Evolutionary conservation across 1,284 basidiomycete species (phyloP).

Genomic region (Pseudomicrostroma phylloplanum): DNA sequence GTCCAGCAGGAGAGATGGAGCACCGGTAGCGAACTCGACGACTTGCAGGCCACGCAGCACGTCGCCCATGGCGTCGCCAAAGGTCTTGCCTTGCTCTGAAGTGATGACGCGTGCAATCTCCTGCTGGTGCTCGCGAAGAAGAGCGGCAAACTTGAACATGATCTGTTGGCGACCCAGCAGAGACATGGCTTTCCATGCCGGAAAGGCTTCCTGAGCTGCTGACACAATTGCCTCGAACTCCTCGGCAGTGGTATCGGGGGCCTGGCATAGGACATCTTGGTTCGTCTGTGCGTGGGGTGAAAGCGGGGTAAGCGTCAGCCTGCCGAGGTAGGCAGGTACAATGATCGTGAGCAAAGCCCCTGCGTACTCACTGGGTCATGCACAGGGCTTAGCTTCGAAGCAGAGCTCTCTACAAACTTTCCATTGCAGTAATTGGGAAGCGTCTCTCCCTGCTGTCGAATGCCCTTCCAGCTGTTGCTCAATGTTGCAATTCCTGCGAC

Average conservation of each 20-base stretch:
- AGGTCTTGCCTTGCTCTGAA: slow-evolving; percentile 50
- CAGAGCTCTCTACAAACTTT: too few relatives aligned
- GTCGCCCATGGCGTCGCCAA: slow-evolving; percentile 82
- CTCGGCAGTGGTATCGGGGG: slow-evolving; percentile 75
- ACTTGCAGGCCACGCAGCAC: slow-evolving; percentile 89
- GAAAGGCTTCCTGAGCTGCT: slow-evolving; percentile 78
- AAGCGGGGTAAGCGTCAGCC: too few relatives aligned
- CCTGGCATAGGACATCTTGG: slow-evolving; percentile 77
- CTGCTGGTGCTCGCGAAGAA: slow-evolving; percentile 53
- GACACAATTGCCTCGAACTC: slow-evolving; percentile 83
- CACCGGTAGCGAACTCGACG: slow-evolving; percentile 77
- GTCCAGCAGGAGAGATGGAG: slow-evolving; percentile 76
- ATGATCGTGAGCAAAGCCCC: too few relatives aligned
- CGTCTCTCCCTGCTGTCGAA: too few relatives aligned
- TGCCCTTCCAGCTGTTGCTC: too few relatives aligned
- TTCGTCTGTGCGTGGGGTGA: too few relatives aligned
- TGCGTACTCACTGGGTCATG: too few relatives aligned
- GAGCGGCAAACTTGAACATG: slow-evolving; percentile 60
- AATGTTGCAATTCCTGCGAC: too few relatives aligned
- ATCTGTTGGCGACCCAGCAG: slow-evolving; percentile 81
- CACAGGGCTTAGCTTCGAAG: too few relatives aligned
- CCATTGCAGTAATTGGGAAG: too few relatives aligned
- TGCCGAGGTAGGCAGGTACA: too few relatives aligned
- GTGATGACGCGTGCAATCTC: slow-evolving; percentile 50
- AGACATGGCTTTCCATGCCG: slow-evolving; percentile 79